A percentile compares a stretch with the other conserved stretches of the same genome.
These are phyloP conservation scores for Penicillium occitanis DNA, from an alignment of 2,329 filamentous ascomycete genomes.

Conservation along the genomic window DNA sequence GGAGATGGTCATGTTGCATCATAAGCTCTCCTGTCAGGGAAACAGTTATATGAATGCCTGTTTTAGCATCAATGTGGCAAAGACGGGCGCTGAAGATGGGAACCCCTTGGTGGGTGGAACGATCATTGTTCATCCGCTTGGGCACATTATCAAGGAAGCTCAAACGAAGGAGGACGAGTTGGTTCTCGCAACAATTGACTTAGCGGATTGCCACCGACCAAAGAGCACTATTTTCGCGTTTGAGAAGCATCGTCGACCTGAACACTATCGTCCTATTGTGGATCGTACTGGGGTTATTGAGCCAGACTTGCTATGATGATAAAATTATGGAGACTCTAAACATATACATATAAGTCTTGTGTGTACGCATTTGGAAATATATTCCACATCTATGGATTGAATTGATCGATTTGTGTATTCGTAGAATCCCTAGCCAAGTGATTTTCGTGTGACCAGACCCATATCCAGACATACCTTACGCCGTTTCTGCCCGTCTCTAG, in stretches of 20 bases:
- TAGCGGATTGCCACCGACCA: slow-evolving; percentile 19
- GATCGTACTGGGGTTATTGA: slow-evolving; percentile 20
- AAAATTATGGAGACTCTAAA: slow-evolving; percentile 6
- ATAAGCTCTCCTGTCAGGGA: slow-evolving; percentile 43
- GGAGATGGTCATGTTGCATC: slow-evolving; percentile 52
- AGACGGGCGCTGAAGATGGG: slow-evolving; percentile 55
- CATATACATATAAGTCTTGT: not conserved
- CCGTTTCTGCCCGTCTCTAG: too few species aligned
- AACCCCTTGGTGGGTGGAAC: slow-evolving; percentile 30
- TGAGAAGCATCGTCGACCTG: slow-evolving; percentile 20
- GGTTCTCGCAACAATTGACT: slow-evolving; percentile 16
- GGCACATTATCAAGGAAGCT: slow-evolving; percentile 20
- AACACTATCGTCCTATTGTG: slow-evolving; percentile 17
- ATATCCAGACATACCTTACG: too few species aligned
- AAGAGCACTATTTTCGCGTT: slow-evolving; percentile 20
- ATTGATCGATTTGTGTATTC: too few species aligned
- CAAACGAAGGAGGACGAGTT: slow-evolving; percentile 20
- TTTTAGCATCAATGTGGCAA: slow-evolving; percentile 52
- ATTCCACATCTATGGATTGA: too few species aligned
- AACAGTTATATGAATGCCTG: slow-evolving; percentile 57
- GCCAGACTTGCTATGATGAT: slow-evolving; percentile 18
- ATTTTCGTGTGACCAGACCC: too few species aligned
- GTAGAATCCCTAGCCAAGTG: too few species aligned
- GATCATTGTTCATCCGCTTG: slow-evolving; percentile 21
- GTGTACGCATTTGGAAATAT: too few species aligned